These are phyloP conservation scores for Spiromastix sp. DNA, from an alignment of 2,329 filamentous ascomycete species.

Conservation along the genomic window DNA sequence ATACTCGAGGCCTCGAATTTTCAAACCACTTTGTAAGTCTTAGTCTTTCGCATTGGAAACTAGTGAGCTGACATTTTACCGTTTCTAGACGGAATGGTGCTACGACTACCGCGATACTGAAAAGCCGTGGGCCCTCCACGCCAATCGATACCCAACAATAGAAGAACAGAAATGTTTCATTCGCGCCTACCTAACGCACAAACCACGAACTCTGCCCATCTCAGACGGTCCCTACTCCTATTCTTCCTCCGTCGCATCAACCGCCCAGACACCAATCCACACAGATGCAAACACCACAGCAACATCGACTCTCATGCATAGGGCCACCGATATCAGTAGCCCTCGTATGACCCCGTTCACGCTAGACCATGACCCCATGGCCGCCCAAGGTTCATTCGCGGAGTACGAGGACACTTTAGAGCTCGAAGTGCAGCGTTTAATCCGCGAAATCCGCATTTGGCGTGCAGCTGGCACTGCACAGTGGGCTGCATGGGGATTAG, in stretches of 20 bases:
- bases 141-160: conserved; percentile 59
- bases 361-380: conserved; percentile 61
- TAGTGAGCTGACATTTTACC: too few species aligned
- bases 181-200: conserved; percentile 75
- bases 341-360: conserved; percentile 54
- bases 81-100: conserved; percentile 70
- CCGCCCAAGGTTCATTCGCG: conserved; percentile 34
- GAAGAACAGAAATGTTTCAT: conserved; percentile 82
- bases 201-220: conserved; percentile 40
- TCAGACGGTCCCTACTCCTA: conserved; percentile 15
- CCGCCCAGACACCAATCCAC: conserved; percentile 41
- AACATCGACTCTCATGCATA: conserved; percentile 20
- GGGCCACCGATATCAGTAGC: conserved; percentile 8
- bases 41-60: neutral
- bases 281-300: conserved; percentile 21
- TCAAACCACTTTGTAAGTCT: conserved; percentile 79
- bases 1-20: conserved; percentile 78
- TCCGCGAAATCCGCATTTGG: conserved; percentile 77
- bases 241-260: conserved; percentile 38
- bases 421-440: conserved; percentile 55
- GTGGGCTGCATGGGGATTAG: conserved; percentile 94
- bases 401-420: conserved; percentile 58
- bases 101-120: conserved; percentile 85
- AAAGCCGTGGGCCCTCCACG: conserved; percentile 57
- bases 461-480: conserved; percentile 75